Percentiles rank a stretch among this genome's conserved stretches.
Evolutionary conservation across 169 alveolate genomes (phyloP).

Genomic region (Cryptosporidium canis): DNA sequence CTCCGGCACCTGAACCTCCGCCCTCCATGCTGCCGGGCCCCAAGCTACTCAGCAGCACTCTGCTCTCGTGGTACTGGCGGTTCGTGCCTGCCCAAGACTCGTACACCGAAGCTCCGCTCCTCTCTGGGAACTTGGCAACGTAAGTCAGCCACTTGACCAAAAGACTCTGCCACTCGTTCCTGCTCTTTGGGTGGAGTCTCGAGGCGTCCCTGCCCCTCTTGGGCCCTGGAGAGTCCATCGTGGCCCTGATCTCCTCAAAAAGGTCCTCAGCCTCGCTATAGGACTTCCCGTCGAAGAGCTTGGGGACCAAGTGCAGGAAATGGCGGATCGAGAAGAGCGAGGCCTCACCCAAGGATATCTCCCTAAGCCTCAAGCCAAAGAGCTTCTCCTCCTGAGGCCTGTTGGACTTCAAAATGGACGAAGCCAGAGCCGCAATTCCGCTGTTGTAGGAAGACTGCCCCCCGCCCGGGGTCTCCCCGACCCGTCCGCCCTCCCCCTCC

Average conservation of each 20-base stretch:
- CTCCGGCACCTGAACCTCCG: conserved; percentile 39
- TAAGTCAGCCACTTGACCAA: conserved; percentile 49
- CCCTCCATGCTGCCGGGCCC: neutral
- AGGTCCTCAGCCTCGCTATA: neutral
- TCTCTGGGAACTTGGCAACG: neutral
- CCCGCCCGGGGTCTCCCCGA: conserved; percentile 27
- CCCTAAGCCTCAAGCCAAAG: neutral
- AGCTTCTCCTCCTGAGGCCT: neutral
- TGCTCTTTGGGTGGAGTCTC: neutral
- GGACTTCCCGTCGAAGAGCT: neutral
- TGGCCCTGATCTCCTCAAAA: neutral
- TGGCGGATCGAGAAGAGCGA: conserved; percentile 18
- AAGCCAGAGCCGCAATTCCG: conserved; percentile 24
- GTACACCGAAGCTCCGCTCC: conserved; percentile 2
- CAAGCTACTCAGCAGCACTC: neutral
- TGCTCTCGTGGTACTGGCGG: conserved; percentile 70
- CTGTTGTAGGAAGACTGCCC: neutral
- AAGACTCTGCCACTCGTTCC: conserved; percentile 15
- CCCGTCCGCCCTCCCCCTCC: conserved; percentile 46
- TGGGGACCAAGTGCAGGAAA: conserved; percentile 18
- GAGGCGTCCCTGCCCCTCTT: neutral
- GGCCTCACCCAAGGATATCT: conserved; percentile 3
- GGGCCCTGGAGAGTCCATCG: neutral
- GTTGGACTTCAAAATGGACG: conserved; percentile 11
- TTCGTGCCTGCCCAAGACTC: conserved; percentile 22